Evolutionary conservation across 192 early-diverging fungal species (phyloP).

Genomic region (Backusella tarrabulga): DNA sequence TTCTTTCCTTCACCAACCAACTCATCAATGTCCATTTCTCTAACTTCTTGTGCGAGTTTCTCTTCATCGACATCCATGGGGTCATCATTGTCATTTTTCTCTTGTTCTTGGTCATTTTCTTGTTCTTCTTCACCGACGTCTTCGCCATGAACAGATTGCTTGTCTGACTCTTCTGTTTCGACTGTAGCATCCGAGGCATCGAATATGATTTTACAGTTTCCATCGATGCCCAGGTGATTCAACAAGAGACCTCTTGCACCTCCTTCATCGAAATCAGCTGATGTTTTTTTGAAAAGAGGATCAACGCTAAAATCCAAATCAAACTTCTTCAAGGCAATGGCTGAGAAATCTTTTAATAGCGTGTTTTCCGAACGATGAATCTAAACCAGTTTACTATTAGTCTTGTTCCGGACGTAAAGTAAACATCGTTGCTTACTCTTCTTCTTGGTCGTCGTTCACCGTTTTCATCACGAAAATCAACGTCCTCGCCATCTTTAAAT

Average conservation of each 20-base stretch:
- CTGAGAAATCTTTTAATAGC: conserved; percentile 77
- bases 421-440: conserved; percentile 28
- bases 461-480: conserved; percentile 46
- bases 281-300: conserved; percentile 97
- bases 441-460: conserved; percentile 45
- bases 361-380: conserved; percentile 60
- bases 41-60: neutral
- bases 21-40: neutral
- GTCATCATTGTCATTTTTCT: neutral
- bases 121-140: conserved; percentile 10
- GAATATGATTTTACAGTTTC: conserved; percentile 89
- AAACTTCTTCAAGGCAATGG: conserved; percentile 80
- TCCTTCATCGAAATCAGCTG: conserved; percentile 97
- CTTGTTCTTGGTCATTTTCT: conserved; percentile 14
- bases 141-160: conserved; percentile 5
- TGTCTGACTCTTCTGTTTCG: conserved; percentile 21
- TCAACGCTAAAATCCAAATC: conserved; percentile 93
- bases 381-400: neutral
- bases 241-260: conserved; percentile 89
- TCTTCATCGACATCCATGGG: conserved; percentile 29
- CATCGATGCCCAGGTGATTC: conserved; percentile 81
- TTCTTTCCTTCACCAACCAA: neutral
- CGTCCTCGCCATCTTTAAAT: conserved; percentile 20
- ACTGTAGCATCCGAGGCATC: conserved; percentile 83
- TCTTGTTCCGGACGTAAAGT: too few relatives aligned